Percentiles rank a stretch among this genome's conserved stretches.
Evolutionary conservation across 1,139 yeast genomes (phyloP).

Genomic region (Yamadazyma kanchanaburiensis): DNA sequence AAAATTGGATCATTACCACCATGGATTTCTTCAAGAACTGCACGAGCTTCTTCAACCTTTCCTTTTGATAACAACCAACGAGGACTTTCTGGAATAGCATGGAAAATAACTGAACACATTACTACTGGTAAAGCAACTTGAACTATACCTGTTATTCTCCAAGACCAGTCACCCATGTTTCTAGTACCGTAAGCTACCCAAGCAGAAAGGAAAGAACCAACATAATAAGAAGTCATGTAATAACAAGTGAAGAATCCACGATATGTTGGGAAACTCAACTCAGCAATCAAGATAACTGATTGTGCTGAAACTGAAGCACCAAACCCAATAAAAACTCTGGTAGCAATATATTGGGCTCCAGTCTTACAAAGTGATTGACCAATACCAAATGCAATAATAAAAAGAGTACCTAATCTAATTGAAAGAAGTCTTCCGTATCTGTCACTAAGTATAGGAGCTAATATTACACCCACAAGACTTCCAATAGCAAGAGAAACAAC

Average conservation of each 20-base stretch:
- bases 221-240: conserved; percentile 55
- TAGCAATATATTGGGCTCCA: conserved; percentile 37
- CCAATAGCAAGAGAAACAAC: conserved; percentile 16
- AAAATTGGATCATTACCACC: conserved; percentile 5
- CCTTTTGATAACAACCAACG: conserved; percentile 39
- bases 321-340: conserved; percentile 52
- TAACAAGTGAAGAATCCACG: conserved; percentile 58
- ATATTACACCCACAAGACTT: conserved; percentile 17
- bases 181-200: conserved; percentile 55
- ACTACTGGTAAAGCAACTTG: conserved; percentile 47
- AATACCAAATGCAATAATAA: not conserved
- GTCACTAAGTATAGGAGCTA: conserved; percentile 1
- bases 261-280: conserved; percentile 53
- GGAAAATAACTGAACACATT: conserved; percentile 15
- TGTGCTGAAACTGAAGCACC: conserved; percentile 64
- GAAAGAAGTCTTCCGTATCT: conserved; percentile 1
- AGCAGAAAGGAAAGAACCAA: conserved; percentile 58
- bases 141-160: conserved; percentile 40
- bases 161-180: conserved; percentile 43
- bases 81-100: conserved; percentile 69
- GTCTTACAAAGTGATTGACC: conserved; percentile 2
- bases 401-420: conserved; percentile 1
- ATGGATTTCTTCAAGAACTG: conserved; percentile 25
- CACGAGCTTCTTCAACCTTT: conserved; percentile 48
- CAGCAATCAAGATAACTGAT: conserved; percentile 57